Percentiles rank a stretch among this genome's conserved stretches.
Evolutionary conservation across 2,329 filamentous ascomycete genomes (phyloP).

Genomic region (Aspergillus phoenicis): DNA sequence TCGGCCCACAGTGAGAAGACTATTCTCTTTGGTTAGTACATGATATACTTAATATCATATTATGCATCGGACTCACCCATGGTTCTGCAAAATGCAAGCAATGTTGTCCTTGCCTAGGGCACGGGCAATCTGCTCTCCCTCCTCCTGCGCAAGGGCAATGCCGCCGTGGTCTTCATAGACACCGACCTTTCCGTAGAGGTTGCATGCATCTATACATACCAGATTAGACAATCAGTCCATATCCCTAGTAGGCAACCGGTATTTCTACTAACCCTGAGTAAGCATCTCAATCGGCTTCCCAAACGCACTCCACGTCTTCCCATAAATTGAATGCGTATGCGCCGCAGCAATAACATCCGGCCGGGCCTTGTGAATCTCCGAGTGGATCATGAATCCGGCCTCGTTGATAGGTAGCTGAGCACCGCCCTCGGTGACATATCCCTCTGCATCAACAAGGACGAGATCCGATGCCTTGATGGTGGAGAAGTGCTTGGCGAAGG

Average conservation of each 20-base stretch:
- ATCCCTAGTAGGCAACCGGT: neutral
- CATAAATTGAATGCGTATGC: slow-evolving; percentile 61
- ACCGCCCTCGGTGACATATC: slow-evolving; percentile 45
- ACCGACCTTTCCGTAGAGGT: slow-evolving; percentile 41
- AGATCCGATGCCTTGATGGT: slow-evolving; percentile 46
- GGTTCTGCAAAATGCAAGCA: slow-evolving; percentile 46
- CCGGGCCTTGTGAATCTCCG: slow-evolving; percentile 60
- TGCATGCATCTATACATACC: slow-evolving; percentile 37
- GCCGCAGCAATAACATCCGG: slow-evolving; percentile 62
- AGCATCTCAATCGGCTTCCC: slow-evolving; percentile 62
- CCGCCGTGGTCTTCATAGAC: slow-evolving; percentile 47
- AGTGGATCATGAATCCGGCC: slow-evolving; percentile 63
- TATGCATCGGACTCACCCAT: slow-evolving; percentile 32
- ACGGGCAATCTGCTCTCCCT: slow-evolving; percentile 41
- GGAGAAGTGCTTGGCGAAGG: slow-evolving; percentile 45
- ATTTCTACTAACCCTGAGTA: slow-evolving; percentile 54
- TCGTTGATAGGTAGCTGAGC: slow-evolving; percentile 44
- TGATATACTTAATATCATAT: neutral
- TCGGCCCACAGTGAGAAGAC: slow-evolving; percentile 43
- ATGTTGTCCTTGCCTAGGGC: slow-evolving; percentile 45
- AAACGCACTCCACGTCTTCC: slow-evolving; percentile 64
- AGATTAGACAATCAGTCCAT: neutral
- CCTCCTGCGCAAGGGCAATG: slow-evolving; percentile 44
- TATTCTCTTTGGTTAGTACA: slow-evolving; percentile 20
- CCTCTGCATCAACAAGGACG: slow-evolving; percentile 44